Conservation (phyloP, 495 filamentous ascomycete genomes). For the Neurospora discreta region DNA sequence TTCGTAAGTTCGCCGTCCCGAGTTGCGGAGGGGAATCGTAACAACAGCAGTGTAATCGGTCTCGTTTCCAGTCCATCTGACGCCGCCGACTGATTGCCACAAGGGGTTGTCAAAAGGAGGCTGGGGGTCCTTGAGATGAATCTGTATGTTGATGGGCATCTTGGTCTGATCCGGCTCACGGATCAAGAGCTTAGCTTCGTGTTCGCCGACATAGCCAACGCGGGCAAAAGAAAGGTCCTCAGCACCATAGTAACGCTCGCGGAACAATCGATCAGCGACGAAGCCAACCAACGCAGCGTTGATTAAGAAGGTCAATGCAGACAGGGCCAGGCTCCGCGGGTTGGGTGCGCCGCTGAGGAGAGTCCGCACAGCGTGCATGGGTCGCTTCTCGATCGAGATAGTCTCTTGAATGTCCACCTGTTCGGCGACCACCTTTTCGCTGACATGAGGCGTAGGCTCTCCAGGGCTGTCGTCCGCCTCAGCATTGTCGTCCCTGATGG, state of each 20-base stretch:
- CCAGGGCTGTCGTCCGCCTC: slow-evolving; percentile 14
- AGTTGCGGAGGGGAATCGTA: slow-evolving; percentile 39
- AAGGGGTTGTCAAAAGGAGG: slow-evolving; percentile 34
- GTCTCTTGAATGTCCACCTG: slow-evolving; percentile 43
- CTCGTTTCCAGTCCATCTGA: slow-evolving; percentile 53
- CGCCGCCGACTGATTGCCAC: slow-evolving; percentile 57
- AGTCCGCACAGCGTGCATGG: slow-evolving; percentile 40
- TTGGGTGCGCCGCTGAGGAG: slow-evolving; percentile 69
- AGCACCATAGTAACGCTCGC: slow-evolving; percentile 54
- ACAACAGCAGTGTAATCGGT: slow-evolving; percentile 74
- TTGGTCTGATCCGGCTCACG: slow-evolving; percentile 68
- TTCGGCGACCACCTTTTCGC: slow-evolving; percentile 24
- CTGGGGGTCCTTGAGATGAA: slow-evolving; percentile 36
- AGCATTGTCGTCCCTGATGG: slow-evolving; percentile 18
- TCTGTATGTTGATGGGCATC: slow-evolving; percentile 60
- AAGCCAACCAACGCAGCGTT: slow-evolving; percentile 57
- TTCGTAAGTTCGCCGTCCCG: slow-evolving; percentile 55
- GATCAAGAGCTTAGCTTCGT: slow-evolving; percentile 68
- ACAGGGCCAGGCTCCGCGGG: slow-evolving; percentile 45
- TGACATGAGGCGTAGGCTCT: neutral
- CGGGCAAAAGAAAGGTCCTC: slow-evolving; percentile 74
- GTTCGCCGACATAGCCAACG: slow-evolving; percentile 75
- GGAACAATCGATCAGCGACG: slow-evolving; percentile 62
- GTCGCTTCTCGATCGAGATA: slow-evolving; percentile 27
- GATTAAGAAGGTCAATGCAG: slow-evolving; percentile 52